phyloP scores from a whole-genome alignment of 352 stramenopile species.

The Saprolegnia parasitica region DNA sequence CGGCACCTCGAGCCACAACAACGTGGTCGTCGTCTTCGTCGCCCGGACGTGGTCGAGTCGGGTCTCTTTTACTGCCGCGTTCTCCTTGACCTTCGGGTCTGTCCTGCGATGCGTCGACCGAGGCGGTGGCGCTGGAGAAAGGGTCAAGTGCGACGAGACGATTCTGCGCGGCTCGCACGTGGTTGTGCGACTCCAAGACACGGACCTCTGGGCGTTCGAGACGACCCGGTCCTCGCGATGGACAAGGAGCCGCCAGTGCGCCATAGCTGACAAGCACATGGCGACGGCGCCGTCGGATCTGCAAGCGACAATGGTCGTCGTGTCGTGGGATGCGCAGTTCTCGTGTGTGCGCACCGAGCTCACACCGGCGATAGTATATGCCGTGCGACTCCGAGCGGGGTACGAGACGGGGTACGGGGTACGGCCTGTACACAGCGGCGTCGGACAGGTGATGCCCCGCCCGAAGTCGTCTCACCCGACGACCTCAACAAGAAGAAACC shows the following conservation, averaged over 20 bases:
- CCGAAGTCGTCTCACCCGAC: constrained; percentile 35
- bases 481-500: not conserved
- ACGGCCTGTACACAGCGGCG: constrained; percentile 66
- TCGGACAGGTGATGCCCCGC: constrained; percentile 16
- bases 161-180: constrained; percentile 57
- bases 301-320: constrained; percentile 54
- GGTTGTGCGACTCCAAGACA: constrained; percentile 51
- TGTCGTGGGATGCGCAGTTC: constrained; percentile 69
- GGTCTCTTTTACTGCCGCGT: constrained; percentile 66
- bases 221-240: constrained; percentile 53
- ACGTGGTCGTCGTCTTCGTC: constrained; percentile 40
- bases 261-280: constrained; percentile 11
- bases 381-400: constrained; percentile 65
- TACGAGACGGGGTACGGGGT: constrained; percentile 53
- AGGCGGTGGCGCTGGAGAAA: constrained; percentile 53
- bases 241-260: not conserved
- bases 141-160: constrained; percentile 45
- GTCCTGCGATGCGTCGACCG: constrained; percentile 46
- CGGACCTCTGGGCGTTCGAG: constrained; percentile 61
- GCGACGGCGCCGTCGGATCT: constrained; percentile 47
- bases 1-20: not conserved
- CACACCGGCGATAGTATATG: constrained; percentile 51
- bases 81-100: constrained; percentile 42
- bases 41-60: constrained; percentile 50
- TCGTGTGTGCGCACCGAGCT: constrained; percentile 55